Base-by-base conservation (phyloP, 129 eudicot genomes). In the Helianthus annuus region DNA sequence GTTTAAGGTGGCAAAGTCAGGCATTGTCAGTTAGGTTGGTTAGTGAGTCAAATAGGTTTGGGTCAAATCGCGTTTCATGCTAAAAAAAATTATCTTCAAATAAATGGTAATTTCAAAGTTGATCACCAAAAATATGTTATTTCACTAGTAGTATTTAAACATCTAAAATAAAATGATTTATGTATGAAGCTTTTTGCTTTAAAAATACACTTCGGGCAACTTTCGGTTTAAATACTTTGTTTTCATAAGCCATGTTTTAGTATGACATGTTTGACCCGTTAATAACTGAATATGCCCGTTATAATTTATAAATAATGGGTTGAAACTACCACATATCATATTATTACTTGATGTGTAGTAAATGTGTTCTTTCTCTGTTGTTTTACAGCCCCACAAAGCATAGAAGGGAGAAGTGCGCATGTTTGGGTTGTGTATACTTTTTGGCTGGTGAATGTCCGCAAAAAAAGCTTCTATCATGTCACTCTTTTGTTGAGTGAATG, bases 401-500 rank as follows among this genome's bases (percentile, higher is more conserved):
- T 40, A 63, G 6, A 34, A 64, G 32, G 76, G 16, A 11, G 4
- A 9, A 44, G 22, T 58, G 14, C 27, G 57, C 45, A 58, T 44
- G 55, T 11, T 57, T 11, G 4, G 12, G 71, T 51, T 49, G 19
- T 59, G 68, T 58, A 14, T 55, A 62, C 66, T 54, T 70, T 73
- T 73, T 48, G 56, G 71, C 42, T 39, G 64, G 64, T 59, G 55
- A 70, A 16, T 56, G 46, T 24, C 56, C 40, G 66, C 22, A 11
- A 10, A 11, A 32, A 56, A 40, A 63, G 74, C 80, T 68, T 45
- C 54, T 4, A 13, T 57, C 45, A 52, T 52, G 5, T 74, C 54
- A 64, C 62, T 76, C 74, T 67, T 17, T 45, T 38, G 65, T 69
- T 61, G 63, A 61, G 73, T 14, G 27, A 64, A 63, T 7, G 5